Percentiles rank a stretch among this genome's conserved stretches.
These are phyloP conservation scores for Neonectria magnoliae DNA, from an alignment of 2,329 filamentous ascomycete species.

Conservation along the genomic window DNA sequence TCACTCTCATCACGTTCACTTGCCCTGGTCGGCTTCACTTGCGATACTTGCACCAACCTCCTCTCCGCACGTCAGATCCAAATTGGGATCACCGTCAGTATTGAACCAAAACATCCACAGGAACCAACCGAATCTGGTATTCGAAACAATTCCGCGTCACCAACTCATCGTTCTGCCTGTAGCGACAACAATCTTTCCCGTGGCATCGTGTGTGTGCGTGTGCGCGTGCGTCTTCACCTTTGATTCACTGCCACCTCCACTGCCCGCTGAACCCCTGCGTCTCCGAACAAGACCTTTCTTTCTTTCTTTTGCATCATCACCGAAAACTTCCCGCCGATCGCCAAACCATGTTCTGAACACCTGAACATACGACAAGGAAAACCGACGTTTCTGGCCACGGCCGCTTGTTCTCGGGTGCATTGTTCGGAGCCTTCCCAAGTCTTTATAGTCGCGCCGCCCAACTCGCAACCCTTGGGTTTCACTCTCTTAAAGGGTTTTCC, in stretches of 20 bases:
- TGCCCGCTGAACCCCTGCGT: background rate
- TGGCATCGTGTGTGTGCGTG: background rate
- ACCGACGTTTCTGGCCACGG: conserved; percentile 24
- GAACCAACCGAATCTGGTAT: conserved; percentile 22
- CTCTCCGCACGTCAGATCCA: background rate
- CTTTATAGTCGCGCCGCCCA: conserved; percentile 8
- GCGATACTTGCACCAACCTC: conserved; percentile 3
- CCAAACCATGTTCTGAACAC: conserved; percentile 38
- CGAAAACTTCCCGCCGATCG: background rate
- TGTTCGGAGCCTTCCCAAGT: conserved; percentile 18
- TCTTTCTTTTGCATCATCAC: background rate
- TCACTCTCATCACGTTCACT: conserved; percentile 8
- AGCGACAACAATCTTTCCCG: conserved; percentile 6
- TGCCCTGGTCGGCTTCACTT: conserved; percentile 8
- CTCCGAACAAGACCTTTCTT: conserved; percentile 1
- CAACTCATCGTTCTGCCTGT: conserved; percentile 15
- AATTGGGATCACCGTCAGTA: conserved; percentile 7
- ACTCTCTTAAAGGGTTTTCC: conserved; percentile 18
- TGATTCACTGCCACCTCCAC: conserved; percentile 14
- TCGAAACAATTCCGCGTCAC: conserved; percentile 8
- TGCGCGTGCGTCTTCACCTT: background rate
- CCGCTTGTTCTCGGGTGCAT: conserved; percentile 20
- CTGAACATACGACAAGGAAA: conserved; percentile 35
- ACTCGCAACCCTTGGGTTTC: conserved; percentile 18
- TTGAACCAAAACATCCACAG: background rate